Evolutionary conservation across 2,329 filamentous ascomycete species (phyloP).

Genomic region (Clonostachys rhizophaga): DNA sequence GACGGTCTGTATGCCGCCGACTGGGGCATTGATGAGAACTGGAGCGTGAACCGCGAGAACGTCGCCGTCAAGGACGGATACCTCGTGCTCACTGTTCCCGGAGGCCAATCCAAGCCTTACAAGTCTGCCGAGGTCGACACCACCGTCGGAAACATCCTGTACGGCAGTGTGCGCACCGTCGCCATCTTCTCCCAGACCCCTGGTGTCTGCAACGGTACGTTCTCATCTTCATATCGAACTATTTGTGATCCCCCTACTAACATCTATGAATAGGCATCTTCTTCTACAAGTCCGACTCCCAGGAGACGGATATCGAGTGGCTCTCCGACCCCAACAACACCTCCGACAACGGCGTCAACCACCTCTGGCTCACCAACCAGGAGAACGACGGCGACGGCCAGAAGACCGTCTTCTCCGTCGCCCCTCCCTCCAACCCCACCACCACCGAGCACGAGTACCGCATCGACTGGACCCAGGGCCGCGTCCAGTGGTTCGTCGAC

Average conservation of each 20-base stretch:
- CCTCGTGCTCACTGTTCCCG: slow-evolving; percentile 16
- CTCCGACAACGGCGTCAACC: slow-evolving; percentile 15
- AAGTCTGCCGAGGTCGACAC: slow-evolving; percentile 14
- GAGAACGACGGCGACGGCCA: slow-evolving; percentile 10
- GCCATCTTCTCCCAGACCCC: slow-evolving; percentile 18
- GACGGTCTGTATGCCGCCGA: slow-evolving; percentile 10
- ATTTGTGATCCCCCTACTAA: neutral
- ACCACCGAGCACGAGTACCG: slow-evolving; percentile 20
- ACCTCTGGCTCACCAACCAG: slow-evolving; percentile 22
- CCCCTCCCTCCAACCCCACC: slow-evolving; percentile 13
- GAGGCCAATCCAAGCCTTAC: slow-evolving; percentile 15
- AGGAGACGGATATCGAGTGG: slow-evolving; percentile 24
- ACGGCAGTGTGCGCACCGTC: slow-evolving; percentile 18
- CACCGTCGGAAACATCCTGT: slow-evolving; percentile 15
- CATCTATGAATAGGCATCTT: slow-evolving; percentile 16
- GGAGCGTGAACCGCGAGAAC: slow-evolving; percentile 4
- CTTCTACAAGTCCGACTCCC: slow-evolving; percentile 16
- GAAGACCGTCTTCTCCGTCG: neutral
- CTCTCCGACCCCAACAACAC: slow-evolving; percentile 16
- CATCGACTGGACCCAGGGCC: slow-evolving; percentile 18
- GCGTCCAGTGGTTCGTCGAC: slow-evolving; percentile 17
- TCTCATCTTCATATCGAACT: neutral
- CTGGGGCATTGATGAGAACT: slow-evolving; percentile 6
- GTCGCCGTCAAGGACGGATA: slow-evolving; percentile 15
- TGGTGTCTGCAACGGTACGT: slow-evolving; percentile 21